Evolutionary conservation across 2,329 filamentous ascomycete genomes (phyloP).

Genomic region (Malbranchea zuffiana): DNA sequence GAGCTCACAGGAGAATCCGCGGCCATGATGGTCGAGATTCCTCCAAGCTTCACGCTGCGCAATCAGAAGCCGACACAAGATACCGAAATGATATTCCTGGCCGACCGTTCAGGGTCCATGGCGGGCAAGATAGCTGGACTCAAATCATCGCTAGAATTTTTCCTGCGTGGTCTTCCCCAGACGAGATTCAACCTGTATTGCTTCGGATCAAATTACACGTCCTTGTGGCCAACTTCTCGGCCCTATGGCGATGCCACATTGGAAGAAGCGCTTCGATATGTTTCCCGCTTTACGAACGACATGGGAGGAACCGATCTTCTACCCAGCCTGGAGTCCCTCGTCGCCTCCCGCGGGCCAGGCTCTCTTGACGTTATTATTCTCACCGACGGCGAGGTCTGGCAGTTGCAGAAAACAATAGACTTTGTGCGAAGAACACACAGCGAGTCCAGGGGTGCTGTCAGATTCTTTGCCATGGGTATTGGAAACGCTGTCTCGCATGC

Average conservation of each 20-base stretch:
- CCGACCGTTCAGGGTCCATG: constrained; percentile 5
- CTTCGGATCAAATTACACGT: not conserved
- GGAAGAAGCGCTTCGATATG: not conserved
- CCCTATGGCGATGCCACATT: too few relatives aligned
- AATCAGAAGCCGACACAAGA: not conserved
- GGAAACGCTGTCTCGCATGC: constrained; percentile 45
- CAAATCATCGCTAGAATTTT: not conserved
- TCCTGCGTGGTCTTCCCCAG: not conserved
- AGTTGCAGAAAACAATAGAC: not conserved
- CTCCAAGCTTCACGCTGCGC: not conserved
- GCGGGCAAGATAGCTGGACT: not conserved
- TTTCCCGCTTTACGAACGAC: not conserved
- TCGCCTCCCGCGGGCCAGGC: not conserved
- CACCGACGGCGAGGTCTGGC: constrained; percentile 7
- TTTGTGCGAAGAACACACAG: not conserved
- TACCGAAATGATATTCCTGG: constrained; percentile 1
- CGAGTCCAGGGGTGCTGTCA: constrained; percentile 34
- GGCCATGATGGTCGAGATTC: not conserved
- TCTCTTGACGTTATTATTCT: constrained; percentile 1
- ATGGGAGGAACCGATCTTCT: constrained; percentile 5
- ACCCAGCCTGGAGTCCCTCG: not conserved
- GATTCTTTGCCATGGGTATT: constrained; percentile 47
- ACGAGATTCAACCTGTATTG: not conserved
- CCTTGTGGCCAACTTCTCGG: not conserved
- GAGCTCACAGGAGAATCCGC: not conserved